These are phyloP conservation scores for Neocucurbitaria cava DNA, from an alignment of 2,329 filamentous ascomycete species.

Conservation along the genomic window DNA sequence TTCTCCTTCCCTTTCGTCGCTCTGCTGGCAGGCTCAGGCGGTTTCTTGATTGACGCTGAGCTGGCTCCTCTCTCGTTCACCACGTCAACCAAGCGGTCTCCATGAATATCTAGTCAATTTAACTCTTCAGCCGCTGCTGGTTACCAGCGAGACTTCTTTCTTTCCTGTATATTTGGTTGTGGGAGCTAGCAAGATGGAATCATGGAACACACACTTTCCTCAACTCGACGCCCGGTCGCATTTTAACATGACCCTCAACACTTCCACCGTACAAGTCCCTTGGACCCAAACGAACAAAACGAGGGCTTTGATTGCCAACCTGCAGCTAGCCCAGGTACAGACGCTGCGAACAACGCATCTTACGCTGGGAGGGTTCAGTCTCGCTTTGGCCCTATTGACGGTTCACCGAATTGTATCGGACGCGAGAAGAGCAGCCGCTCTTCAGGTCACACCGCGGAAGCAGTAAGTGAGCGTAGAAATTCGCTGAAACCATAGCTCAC, in stretches of 20 bases:
- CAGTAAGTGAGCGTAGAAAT: conserved; percentile 29
- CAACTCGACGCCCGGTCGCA: conserved; percentile 46
- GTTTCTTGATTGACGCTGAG: conserved; percentile 42
- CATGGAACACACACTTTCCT: conserved; percentile 41
- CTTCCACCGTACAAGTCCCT: conserved; percentile 34
- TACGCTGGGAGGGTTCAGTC: conserved; percentile 48
- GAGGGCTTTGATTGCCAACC: conserved; percentile 40
- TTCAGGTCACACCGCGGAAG: conserved; percentile 40
- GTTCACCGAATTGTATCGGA: conserved; percentile 49
- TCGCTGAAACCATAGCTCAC: conserved; percentile 15
- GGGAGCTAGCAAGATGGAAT: conserved; percentile 46
- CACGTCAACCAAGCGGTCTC: conserved; percentile 42
- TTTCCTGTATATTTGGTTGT: conserved; percentile 38
- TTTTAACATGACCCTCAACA: conserved; percentile 48
- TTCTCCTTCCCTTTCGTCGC: conserved; percentile 43
- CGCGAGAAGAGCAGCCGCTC: conserved; percentile 43
- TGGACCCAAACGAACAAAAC: conserved; percentile 43
- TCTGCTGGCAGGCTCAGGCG: conserved; percentile 51
- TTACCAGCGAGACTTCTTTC: conserved; percentile 44
- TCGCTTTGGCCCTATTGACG: conserved; percentile 43
- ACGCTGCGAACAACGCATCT: conserved; percentile 50
- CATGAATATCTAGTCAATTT: conserved; percentile 47
- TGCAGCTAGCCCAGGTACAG: conserved; percentile 48
- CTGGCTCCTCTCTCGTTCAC: conserved; percentile 44
- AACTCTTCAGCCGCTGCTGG: conserved; percentile 49